Percentiles rank a stretch among this genome's conserved stretches.
These are phyloP conservation scores for Diutina mesorugosa DNA, from an alignment of 1,139 yeast genomes.

Conservation along the genomic window DNA sequence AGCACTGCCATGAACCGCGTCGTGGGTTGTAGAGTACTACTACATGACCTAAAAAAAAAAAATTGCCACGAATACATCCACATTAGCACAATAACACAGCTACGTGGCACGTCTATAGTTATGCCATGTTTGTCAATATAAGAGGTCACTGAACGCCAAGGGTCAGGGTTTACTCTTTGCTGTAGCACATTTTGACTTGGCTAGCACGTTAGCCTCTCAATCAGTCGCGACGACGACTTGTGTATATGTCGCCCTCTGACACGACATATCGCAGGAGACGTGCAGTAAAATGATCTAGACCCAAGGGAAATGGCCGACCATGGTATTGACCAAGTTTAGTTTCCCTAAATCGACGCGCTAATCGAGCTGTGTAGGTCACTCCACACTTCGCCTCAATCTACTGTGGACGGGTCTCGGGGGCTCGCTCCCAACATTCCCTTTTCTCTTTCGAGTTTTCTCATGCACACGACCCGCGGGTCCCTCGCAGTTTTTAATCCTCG, in stretches of 20 bases:
- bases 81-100: too few relatives aligned
- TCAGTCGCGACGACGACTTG: neutral
- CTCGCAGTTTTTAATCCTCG: conserved; percentile 2
- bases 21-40: neutral
- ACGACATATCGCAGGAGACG: neutral
- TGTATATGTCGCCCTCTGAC: neutral
- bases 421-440: neutral
- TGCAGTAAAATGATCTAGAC: neutral
- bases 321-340: neutral
- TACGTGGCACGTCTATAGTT: neutral
- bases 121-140: neutral
- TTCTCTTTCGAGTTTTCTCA: neutral
- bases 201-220: neutral
- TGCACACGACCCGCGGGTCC: conserved; percentile 2
- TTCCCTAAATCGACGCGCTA: neutral
- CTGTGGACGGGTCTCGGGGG: neutral
- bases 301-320: neutral
- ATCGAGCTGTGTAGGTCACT: neutral
- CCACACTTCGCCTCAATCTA: neutral
- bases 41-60: neutral
- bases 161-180: too few relatives aligned
- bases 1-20: neutral
- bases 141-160: neutral
- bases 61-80: neutral
- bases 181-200: neutral